Evolutionary conservation across 768 basidiomycete species (phyloP), one percentile per base, ranked within the genome.

Genomic region (Gloeostereum incarnatum): DNA sequence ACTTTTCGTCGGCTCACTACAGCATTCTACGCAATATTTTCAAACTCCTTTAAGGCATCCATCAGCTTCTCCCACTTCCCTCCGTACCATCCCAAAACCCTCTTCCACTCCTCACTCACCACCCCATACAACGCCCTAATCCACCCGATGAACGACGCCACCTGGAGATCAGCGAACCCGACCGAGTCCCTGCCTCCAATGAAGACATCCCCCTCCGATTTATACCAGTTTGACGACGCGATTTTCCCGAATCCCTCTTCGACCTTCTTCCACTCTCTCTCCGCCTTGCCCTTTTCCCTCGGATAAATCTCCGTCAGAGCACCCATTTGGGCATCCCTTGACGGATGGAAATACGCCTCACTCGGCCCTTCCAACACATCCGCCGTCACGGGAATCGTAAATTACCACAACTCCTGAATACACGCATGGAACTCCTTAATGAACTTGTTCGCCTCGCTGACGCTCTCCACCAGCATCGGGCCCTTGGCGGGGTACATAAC

Each of bases 1-100:
- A n/a, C n/a, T n/a, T n/a, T n/a, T n/a, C n/a, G n/a, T n/a, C n/a
- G n/a, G n/a, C n/a, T n/a, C n/a, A n/a, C n/a, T n/a, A n/a, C n/a
- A n/a, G n/a, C n/a, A n/a, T n/a, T n/a, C n/a, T n/a, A n/a, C n/a
- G n/a, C n/a, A n/a, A n/a, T n/a, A n/a, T n/a, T n/a, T n/a, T n/a
- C n/a, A n/a, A n/a, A n/a, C n/a, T n/a, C n/a, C n/a, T n/a, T n/a
- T n/a, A n/a, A n/a, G n/a, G n/a, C n/a, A n/a, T n/a, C n/a, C n/a
- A n/a, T n/a, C n/a, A n/a, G n/a, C n/a, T n/a, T n/a, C n/a, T n/a
- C 54, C 71, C 68, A 71, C 24, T 59, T 50, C 13, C 66, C 68
- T 11, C 49, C 56, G 36, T 68, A 51, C 63, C 59, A 65, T 18
- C 43, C 52, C 29, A 42, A 44, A 11, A 73, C 41, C n/a, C 59